These are phyloP conservation scores for Picochlorum sp. DNA, from an alignment of 139 green algal genomes.

Conservation along the genomic window DNA sequence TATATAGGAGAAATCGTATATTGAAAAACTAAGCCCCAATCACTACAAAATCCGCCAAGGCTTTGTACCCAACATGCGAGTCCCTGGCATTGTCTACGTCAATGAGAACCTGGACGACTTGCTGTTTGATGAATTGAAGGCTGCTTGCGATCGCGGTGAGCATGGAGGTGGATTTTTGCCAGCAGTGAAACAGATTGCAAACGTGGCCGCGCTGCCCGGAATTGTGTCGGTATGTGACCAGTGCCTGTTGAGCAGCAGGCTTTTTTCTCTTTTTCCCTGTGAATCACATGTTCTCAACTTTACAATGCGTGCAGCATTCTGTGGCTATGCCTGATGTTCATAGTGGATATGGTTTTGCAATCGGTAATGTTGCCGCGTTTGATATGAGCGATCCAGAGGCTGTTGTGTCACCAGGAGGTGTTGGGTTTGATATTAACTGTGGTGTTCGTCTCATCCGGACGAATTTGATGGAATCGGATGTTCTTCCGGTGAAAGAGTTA, in stretches of 20 bases:
- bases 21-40: constrained; percentile 43
- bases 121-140: constrained; percentile 72
- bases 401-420: constrained; percentile 77
- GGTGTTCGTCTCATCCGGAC: constrained; percentile 79
- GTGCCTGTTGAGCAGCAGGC: not conserved
- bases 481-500: constrained; percentile 61
- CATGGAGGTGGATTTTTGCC: constrained; percentile 70
- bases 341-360: constrained; percentile 85
- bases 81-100: constrained; percentile 76
- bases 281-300: not conserved
- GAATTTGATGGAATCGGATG: constrained; percentile 73
- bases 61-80: constrained; percentile 80
- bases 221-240: constrained; percentile 57
- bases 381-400: constrained; percentile 72
- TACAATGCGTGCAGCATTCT: constrained; percentile 38
- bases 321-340: constrained; percentile 86
- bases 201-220: constrained; percentile 78
- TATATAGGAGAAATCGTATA: constrained; percentile 20
- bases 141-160: constrained; percentile 24
- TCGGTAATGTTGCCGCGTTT: constrained; percentile 89
- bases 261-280: not conserved
- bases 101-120: constrained; percentile 62
- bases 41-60: constrained; percentile 70
- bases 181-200: constrained; percentile 83
- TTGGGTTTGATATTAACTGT: constrained; percentile 87